Conservation (phyloP, 148 eudicot genomes). For the Vaccinium macrocarpon region DNA sequence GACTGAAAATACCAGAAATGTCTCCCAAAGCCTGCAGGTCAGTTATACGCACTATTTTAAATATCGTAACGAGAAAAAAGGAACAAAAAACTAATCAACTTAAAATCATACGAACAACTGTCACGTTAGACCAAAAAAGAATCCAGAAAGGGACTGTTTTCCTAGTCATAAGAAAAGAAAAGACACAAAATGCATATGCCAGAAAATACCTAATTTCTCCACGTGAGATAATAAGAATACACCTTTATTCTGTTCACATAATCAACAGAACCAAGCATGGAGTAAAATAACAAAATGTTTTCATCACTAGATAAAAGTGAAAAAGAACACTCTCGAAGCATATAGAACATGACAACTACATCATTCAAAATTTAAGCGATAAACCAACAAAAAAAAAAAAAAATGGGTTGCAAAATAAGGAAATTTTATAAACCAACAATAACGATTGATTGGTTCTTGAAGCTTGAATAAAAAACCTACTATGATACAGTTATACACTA, state of each 20-base stretch:
- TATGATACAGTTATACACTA: not conserved
- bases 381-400: too few species aligned
- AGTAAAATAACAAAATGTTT: not conserved
- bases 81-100: not conserved
- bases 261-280: not conserved
- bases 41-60: not conserved
- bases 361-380: not conserved
- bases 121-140: not conserved
- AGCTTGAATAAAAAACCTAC: not conserved
- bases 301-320: not conserved
- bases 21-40: slow-evolving; percentile 22
- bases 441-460: not conserved
- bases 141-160: not conserved
- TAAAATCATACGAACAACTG: not conserved
- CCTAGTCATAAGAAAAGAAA: not conserved
- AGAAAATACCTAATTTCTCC: not conserved
- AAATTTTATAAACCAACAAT: too few species aligned
- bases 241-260: not conserved
- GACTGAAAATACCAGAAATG: slow-evolving; percentile 23
- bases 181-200: not conserved
- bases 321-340: not conserved
- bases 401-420: too few species aligned
- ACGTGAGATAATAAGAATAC: not conserved
- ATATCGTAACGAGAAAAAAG: not conserved
- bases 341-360: not conserved